phyloP scores from a whole-genome alignment of 768 basidiomycete genomes.

The Termitomyces titanicus region DNA sequence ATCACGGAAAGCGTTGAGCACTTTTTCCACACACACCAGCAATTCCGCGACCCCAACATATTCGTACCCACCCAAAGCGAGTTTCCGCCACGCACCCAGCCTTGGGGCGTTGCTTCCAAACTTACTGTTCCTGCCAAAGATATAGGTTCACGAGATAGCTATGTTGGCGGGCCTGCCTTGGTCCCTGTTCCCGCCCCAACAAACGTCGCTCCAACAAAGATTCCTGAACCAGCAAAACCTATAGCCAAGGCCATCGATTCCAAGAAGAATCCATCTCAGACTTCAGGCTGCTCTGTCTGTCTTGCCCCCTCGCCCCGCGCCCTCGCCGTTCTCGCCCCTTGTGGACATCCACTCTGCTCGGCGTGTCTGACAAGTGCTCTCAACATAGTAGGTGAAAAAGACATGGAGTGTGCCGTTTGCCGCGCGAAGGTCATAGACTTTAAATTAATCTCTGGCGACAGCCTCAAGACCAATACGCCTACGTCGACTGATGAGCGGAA shows the following conservation, averaged over 20 bases:
- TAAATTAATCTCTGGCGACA: conserved; percentile 36
- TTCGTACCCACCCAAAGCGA: conserved; percentile 8
- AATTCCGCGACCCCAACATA: conserved; percentile 16
- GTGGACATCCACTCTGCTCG: conserved; percentile 74
- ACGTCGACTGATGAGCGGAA: conserved; percentile 8
- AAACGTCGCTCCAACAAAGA: conserved; percentile 1
- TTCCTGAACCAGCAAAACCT: background rate
- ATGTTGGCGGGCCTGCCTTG: conserved; percentile 14
- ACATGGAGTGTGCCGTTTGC: conserved; percentile 83
- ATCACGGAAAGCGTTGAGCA: conserved; percentile 41
- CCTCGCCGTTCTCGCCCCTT: conserved; percentile 71
- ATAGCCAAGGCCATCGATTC: background rate
- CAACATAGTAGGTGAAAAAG: conserved; percentile 88
- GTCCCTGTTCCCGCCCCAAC: conserved; percentile 17
- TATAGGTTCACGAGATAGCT: conserved; percentile 2
- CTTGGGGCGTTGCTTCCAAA: conserved; percentile 1
- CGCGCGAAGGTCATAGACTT: conserved; percentile 69
- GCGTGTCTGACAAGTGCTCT: conserved; percentile 80
- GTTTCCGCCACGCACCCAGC: conserved; percentile 7
- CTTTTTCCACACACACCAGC: conserved; percentile 38
- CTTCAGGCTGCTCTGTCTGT: conserved; percentile 60
- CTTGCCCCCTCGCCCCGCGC: conserved; percentile 36
- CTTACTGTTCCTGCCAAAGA: background rate
- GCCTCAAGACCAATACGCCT: conserved; percentile 4
- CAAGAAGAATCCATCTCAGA: conserved; percentile 2